Evolutionary conservation across 2,329 filamentous ascomycete species (phyloP).

Genomic region (Pseudocercospora cruenta): DNA sequence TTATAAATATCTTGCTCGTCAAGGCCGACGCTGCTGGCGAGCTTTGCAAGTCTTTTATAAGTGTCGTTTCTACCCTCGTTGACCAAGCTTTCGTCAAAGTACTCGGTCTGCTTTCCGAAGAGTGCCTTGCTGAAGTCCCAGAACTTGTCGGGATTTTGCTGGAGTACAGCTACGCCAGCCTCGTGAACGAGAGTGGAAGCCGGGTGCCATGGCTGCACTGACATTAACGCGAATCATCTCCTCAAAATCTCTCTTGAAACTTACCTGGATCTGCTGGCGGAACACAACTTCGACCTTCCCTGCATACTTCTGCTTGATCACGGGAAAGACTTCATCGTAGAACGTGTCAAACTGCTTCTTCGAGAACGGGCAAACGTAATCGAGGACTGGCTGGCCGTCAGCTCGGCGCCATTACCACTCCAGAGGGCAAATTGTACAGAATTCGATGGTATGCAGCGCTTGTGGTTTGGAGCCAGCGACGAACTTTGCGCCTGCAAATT

Average conservation of each 20-base stretch:
- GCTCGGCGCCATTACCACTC: neutral
- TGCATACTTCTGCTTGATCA: constrained; percentile 64
- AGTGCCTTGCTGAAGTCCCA: constrained; percentile 76
- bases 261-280: constrained; percentile 85
- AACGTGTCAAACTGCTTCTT: constrained; percentile 78
- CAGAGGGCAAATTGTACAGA: constrained; percentile 45
- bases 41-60: constrained; percentile 74
- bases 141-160: constrained; percentile 68
- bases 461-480: constrained; percentile 45
- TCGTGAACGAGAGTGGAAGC: constrained; percentile 73
- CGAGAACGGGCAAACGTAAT: constrained; percentile 85
- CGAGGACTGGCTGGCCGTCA: constrained; percentile 60
- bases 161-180: constrained; percentile 78
- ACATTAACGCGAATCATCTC: neutral
- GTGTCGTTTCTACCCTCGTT: constrained; percentile 83
- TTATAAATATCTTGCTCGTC: constrained; percentile 71
- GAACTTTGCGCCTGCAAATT: constrained; percentile 75
- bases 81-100: constrained; percentile 83
- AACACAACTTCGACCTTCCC: constrained; percentile 74
- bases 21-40: constrained; percentile 72
- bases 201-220: constrained; percentile 68
- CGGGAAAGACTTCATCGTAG: constrained; percentile 66
- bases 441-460: constrained; percentile 56
- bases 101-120: constrained; percentile 71
- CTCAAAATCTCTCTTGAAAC: neutral